phyloP scores from a whole-genome alignment of 2,329 filamentous ascomycete species.

The Endothia cerciana region DNA sequence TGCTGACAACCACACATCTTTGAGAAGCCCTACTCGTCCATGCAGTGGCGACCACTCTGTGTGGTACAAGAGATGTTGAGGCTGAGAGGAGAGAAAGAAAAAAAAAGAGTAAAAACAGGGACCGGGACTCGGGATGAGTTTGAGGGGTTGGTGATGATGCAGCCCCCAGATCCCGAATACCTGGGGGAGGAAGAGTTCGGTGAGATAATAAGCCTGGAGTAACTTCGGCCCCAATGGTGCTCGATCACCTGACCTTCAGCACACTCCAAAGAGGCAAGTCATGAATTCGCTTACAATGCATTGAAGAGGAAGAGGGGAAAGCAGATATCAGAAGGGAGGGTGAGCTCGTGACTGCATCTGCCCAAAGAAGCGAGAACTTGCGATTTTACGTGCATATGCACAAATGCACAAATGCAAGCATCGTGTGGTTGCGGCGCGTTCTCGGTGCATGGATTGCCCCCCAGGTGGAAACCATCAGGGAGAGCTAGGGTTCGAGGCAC shows the following conservation, averaged over 20 bases:
- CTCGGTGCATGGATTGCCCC: not conserved
- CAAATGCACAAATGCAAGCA: constrained; percentile 12
- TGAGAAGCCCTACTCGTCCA: not conserved
- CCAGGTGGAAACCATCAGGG: not conserved
- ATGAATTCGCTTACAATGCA: not conserved
- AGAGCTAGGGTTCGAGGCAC: constrained; percentile 6
- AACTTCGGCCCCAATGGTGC: not conserved
- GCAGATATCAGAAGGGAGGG: not conserved
- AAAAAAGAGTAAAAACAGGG: not conserved
- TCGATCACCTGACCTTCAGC: not conserved
- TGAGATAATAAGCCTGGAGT: not conserved
- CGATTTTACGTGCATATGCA: constrained; percentile 3
- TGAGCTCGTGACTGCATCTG: constrained; percentile 9
- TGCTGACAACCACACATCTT: constrained; percentile 4
- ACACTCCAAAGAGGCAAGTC: not conserved
- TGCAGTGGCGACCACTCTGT: not conserved
- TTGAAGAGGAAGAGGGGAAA: constrained; percentile 1
- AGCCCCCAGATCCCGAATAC: not conserved
- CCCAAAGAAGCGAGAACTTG: not conserved
- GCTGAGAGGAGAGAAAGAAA: not conserved
- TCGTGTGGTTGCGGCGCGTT: not conserved
- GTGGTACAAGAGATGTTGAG: not conserved
- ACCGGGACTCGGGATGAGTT: not conserved
- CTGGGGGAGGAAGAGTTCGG: not conserved
- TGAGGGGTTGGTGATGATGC: not conserved